These are phyloP conservation scores for Sporormia fimetaria DNA, from an alignment of 495 filamentous ascomycete species.

Conservation along the genomic window DNA sequence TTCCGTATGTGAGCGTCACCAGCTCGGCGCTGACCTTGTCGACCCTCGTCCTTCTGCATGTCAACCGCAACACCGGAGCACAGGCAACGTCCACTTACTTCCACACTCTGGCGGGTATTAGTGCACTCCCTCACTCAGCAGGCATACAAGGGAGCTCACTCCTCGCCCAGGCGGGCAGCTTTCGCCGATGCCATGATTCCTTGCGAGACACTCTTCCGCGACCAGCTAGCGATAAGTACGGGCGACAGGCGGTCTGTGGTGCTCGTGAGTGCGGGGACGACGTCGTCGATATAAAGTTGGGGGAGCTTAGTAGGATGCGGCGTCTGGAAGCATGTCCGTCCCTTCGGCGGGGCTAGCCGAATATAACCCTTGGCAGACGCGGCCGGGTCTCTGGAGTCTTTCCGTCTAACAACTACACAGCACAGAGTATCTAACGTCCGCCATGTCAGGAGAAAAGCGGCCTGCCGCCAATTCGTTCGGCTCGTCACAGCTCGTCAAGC, in stretches of 20 bases:
- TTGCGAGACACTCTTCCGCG: not conserved
- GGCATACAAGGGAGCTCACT: constrained; percentile 49
- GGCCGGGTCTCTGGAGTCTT: too few relatives aligned
- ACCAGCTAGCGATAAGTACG: not conserved
- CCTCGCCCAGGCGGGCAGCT: constrained; percentile 88
- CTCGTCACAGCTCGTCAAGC: constrained; percentile 73
- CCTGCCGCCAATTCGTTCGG: constrained; percentile 70
- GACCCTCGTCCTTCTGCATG: constrained; percentile 46
- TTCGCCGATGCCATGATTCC: constrained; percentile 67
- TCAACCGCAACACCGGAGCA: constrained; percentile 5
- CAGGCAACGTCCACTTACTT: constrained; percentile 55
- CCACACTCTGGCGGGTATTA: constrained; percentile 61
- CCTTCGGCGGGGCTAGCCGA: too few relatives aligned
- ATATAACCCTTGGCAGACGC: too few relatives aligned
- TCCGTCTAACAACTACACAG: not conserved
- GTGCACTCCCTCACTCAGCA: constrained; percentile 6
- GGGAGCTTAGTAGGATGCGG: too few relatives aligned
- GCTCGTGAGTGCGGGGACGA: not conserved
- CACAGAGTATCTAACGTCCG: not conserved
- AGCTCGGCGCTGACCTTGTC: constrained; percentile 83
- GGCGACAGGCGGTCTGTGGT: not conserved
- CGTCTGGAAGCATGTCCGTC: too few relatives aligned
- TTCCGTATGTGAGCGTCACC: constrained; percentile 94
- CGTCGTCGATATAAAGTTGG: constrained; percentile 15
- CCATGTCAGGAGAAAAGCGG: constrained; percentile 83